Conservation (phyloP, 768 basidiomycete genomes). For the Russula compacta region DNA sequence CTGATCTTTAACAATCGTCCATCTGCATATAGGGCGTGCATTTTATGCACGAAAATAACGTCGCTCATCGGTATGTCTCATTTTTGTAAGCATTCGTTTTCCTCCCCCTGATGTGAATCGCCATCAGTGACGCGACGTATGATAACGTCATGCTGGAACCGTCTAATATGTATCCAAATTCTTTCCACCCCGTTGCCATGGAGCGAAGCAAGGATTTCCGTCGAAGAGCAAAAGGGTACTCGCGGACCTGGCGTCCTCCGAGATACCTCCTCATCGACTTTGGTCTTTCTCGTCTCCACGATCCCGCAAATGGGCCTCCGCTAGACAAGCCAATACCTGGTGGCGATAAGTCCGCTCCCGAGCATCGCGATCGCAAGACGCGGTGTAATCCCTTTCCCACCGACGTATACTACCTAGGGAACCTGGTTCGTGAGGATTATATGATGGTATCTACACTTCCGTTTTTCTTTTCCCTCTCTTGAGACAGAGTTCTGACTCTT, state of each 20-base stretch:
- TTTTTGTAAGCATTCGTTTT: no score
- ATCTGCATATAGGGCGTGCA: neutral
- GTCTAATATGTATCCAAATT: constrained; percentile 8
- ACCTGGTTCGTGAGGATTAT: constrained; percentile 16
- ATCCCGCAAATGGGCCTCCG: neutral
- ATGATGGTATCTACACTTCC: constrained; percentile 1
- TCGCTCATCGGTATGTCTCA: constrained; percentile 11
- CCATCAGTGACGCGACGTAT: constrained; percentile 1
- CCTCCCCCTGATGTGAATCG: neutral
- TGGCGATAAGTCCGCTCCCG: constrained; percentile 23
- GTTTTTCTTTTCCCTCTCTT: neutral
- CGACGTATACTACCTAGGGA: constrained; percentile 24
- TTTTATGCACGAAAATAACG: constrained; percentile 13
- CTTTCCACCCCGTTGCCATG: constrained; percentile 5
- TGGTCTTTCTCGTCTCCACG: constrained; percentile 22
- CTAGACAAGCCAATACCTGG: constrained; percentile 18
- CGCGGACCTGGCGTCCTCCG: constrained; percentile 23
- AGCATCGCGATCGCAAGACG: constrained; percentile 9
- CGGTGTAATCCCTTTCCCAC: constrained; percentile 21
- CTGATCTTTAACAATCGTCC: neutral
- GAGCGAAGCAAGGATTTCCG: neutral
- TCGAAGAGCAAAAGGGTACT: constrained; percentile 1
- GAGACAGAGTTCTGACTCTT: neutral
- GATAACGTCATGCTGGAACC: constrained; percentile 15
- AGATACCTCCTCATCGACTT: constrained; percentile 26